Base-by-base conservation (phyloP, 768 basidiomycete species). In the Mycena kentingensis region DNA sequence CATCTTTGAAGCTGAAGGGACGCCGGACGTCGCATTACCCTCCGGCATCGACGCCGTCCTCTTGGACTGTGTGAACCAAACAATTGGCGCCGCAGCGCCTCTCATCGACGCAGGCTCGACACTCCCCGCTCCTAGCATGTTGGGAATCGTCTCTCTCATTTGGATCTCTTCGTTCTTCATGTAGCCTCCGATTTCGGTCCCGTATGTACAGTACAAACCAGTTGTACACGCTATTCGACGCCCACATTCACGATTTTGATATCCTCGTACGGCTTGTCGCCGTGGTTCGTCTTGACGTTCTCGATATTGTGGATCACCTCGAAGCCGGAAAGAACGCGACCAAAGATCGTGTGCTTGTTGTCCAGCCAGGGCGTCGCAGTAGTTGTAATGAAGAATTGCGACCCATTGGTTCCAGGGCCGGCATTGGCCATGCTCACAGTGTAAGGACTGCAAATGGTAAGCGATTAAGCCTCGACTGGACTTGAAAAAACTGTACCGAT, bases 301-400 rank as follows among this genome's bases (percentile, higher is more conserved):
- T 98, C 95, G 63, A 99, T 98, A 15, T 79, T 76, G 61, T 96
- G 93, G 4, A 97, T 80, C 24, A 96, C 88, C 68, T 97, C 95
- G 45, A 96, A 73, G 5, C 96, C 95, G 4, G 85, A 84, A 29
- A 88, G 73, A 12, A 91, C 91, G 21, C 93, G 83, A 1, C 95
- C 96, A 61, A 98, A 98, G 60, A 98, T 90, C 1, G 92, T 96
- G 65, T 90, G 87, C 61, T 91, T 93, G 69, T 83, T 87, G 70
- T 97, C 93, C 56, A 96, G 73, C 93, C 93, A 96, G 6, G 93
- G 91, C 7, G 90, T 92, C 6, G 94, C 88, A 2, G 87, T 94
- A 4, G 94, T 97, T 7, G 95, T 98, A 67, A 98, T 93, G 75
- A 98, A 99, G 77, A 98, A 99, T 65, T 99, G 96, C 2, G 91